Evolutionary conservation across 768 basidiomycete species (phyloP), one percentile per base, ranked within the genome.

Genomic region (Lentinula lateritia): DNA sequence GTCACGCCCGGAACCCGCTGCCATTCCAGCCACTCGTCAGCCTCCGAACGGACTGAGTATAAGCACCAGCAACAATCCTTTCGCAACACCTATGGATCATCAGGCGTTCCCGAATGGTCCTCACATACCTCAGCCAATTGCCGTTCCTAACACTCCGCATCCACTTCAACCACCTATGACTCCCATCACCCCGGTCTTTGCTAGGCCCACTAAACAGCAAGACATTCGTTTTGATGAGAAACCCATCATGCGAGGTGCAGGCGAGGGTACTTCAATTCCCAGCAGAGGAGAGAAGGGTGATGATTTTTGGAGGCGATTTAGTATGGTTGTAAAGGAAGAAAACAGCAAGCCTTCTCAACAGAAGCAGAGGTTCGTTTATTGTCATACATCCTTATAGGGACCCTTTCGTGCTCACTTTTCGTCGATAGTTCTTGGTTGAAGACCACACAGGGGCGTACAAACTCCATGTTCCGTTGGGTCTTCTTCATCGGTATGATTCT

Each of bases 301-400:
- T 67, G 88, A 92, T 67, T 93, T 93, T 74, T 93, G 92, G 92
- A 79, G 89, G 62, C 80, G 92, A 42, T 93, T 93, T 73, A 90
- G 88, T 63, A 91, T 92, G 78, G 85, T 93, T 63, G 90, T 85
- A 8, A 89, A 84, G 68, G 85, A 86, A 62, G 85, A 89, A 65
- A 76, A 75, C 61, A 68, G 66, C 60, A 79, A 76, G 63, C 71
- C 74, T 3, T 52, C 67, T 7, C 64, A 70, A 9, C 68, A 78
- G 68, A 84, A 76, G 63, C 72, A 84, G 66, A 78, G 80, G 72
- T 73, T 76, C 74, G 80, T 57, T 18, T 64, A 35, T 59, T 46
- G 52, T 59, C 50, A 41, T 13, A 38, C 13, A 58, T 42, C 55
- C 45, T 52, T 32, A 15, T 41, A 20, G 57, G 57, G 41, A 61